These are phyloP conservation scores for Combretum micranthum DNA, from an alignment of 345 rosid genomes.

Conservation along the genomic window DNA sequence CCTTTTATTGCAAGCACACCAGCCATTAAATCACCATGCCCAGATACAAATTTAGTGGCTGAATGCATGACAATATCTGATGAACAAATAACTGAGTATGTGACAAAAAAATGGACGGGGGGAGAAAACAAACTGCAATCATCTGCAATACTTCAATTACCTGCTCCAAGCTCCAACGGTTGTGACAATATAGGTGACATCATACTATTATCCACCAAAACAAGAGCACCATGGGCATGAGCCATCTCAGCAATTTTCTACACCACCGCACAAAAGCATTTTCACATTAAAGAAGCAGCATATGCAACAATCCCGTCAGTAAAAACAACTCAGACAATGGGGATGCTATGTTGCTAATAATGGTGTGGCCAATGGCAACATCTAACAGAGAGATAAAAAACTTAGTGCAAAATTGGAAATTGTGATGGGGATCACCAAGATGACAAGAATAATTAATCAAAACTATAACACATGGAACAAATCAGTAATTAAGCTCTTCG, in stretches of 20 bases:
- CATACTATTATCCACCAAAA: constrained; percentile 90
- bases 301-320: constrained; percentile 1
- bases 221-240: constrained; percentile 70
- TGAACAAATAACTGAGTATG: constrained; percentile 13
- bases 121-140: constrained; percentile 4
- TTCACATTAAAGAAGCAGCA: constrained; percentile 2
- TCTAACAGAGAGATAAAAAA: too few relatives aligned
- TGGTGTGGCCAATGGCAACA: too few relatives aligned
- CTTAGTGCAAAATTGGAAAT: too few relatives aligned
- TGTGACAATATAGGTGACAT: constrained; percentile 86
- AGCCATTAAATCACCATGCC: constrained; percentile 96
- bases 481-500: too few relatives aligned
- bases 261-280: neutral
- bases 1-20: constrained; percentile 95
- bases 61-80: constrained; percentile 97
- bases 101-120: constrained; percentile 2
- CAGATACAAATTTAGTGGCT: constrained; percentile 87
- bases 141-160: constrained; percentile 20
- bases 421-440: too few relatives aligned
- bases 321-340: neutral
- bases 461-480: too few relatives aligned
- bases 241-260: constrained; percentile 86
- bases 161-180: constrained; percentile 95
- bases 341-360: too few relatives aligned
- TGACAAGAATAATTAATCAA: too few relatives aligned